Evolutionary conservation across 2,329 filamentous ascomycete genomes (phyloP).

Genomic region (Epichloe baconii): DNA sequence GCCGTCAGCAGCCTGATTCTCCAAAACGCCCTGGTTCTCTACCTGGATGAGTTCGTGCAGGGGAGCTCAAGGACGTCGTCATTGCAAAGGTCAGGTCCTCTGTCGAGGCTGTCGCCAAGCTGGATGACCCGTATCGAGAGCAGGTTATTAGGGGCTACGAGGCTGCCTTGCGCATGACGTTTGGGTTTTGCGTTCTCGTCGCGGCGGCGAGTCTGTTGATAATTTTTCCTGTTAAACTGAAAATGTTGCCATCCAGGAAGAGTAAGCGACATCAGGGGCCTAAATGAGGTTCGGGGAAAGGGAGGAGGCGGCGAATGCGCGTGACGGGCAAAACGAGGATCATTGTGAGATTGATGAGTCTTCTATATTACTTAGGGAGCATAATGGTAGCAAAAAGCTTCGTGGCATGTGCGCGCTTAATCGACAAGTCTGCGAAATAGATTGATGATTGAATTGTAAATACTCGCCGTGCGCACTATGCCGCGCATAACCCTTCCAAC

Average conservation of each 20-base stretch:
- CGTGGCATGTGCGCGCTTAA: too few species aligned
- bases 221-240: conserved; percentile 39
- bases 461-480: too few species aligned
- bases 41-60: conserved; percentile 44
- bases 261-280: not conserved
- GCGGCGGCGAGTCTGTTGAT: conserved; percentile 34
- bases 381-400: too few species aligned
- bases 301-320: too few species aligned
- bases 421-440: too few species aligned
- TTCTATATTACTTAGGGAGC: too few species aligned
- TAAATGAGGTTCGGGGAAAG: not conserved
- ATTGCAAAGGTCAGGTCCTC: conserved; percentile 37
- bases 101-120: conserved; percentile 37
- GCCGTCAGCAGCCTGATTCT: conserved; percentile 57
- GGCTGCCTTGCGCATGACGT: conserved; percentile 34
- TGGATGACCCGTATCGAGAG: conserved; percentile 32
- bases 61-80: conserved; percentile 43
- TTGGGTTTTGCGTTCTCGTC: conserved; percentile 30
- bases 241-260: conserved; percentile 33
- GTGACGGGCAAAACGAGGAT: too few species aligned
- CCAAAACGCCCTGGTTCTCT: conserved; percentile 54
- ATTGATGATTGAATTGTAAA: too few species aligned
- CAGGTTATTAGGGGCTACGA: conserved; percentile 45
- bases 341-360: too few species aligned
- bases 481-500: not conserved